Percentiles rank a stretch among this genome's conserved stretches.
Evolutionary conservation across 2,329 filamentous ascomycete species (phyloP).

Genomic region (Ophiostoma fasciatum): DNA sequence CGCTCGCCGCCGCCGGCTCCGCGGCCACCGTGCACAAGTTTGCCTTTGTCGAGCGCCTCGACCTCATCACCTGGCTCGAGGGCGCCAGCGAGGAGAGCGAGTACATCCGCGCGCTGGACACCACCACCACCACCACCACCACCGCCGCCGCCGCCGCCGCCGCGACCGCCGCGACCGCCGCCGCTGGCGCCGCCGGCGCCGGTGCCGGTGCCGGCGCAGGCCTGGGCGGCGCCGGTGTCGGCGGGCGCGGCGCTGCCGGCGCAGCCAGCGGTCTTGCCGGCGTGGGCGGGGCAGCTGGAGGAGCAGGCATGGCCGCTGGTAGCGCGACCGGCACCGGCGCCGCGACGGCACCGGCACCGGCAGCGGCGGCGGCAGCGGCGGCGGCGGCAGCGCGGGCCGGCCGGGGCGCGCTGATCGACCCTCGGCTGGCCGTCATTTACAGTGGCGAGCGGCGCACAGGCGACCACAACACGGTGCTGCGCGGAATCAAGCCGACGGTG

Average conservation of each 20-base stretch:
- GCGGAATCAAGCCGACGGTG: conserved; percentile 81
- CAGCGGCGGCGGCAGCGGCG: conserved; percentile 24
- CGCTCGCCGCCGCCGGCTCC: conserved; percentile 40
- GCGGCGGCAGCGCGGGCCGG: conserved; percentile 36
- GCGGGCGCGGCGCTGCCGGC: background rate
- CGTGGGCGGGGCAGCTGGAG: too few species aligned
- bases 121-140: conserved; percentile 32
- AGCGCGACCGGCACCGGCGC: conserved; percentile 8
- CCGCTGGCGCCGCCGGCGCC: conserved; percentile 18
- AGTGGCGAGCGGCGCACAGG: conserved; percentile 82
- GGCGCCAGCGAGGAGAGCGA: conserved; percentile 83
- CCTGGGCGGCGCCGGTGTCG: conserved; percentile 18
- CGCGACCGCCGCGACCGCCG: conserved; percentile 20
- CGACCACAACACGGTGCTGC: conserved; percentile 75
- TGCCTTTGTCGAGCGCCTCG: conserved; percentile 79
- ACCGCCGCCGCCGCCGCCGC: conserved; percentile 38
- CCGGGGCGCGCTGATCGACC: conserved; percentile 54
- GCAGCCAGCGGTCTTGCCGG: too few species aligned
- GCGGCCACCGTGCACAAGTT: conserved; percentile 68
- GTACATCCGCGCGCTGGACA: conserved; percentile 73
- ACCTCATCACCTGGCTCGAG: conserved; percentile 86
- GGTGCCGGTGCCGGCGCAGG: conserved; percentile 21
- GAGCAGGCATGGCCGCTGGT: too few species aligned
- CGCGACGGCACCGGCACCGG: conserved; percentile 23
- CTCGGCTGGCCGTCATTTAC: conserved; percentile 75